Percentiles rank a stretch among this genome's conserved stretches.
These are phyloP conservation scores for Oidiodendron maius DNA, from an alignment of 495 filamentous ascomycete genomes.

Conservation along the genomic window DNA sequence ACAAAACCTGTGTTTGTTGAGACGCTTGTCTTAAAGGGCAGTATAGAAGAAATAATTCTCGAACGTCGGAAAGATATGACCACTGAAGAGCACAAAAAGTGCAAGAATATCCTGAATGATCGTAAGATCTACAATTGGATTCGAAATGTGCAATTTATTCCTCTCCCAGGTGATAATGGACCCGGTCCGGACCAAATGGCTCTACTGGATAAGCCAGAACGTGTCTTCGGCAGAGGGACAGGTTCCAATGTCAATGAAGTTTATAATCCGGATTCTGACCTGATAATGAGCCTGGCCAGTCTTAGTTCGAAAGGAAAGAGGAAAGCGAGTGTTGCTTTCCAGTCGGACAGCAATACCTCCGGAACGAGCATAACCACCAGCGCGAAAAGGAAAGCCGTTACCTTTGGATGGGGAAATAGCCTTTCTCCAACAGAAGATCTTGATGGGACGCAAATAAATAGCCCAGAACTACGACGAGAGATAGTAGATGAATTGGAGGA, in stretches of 20 bases:
- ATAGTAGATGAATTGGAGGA: not conserved
- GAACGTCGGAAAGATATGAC: slow-evolving; percentile 72
- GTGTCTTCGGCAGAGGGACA: slow-evolving; percentile 46
- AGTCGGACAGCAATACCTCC: not conserved
- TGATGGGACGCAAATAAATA: no score
- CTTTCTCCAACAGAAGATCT: not conserved
- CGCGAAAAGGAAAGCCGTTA: not conserved
- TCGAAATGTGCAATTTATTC: slow-evolving; percentile 59
- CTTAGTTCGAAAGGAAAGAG: slow-evolving; percentile 4
- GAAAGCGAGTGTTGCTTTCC: not conserved
- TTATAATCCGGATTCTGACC: slow-evolving; percentile 15
- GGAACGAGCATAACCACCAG: not conserved
- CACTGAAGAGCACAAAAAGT: slow-evolving; percentile 61
- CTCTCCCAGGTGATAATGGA: slow-evolving; percentile 41
- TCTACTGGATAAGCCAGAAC: slow-evolving; percentile 42
- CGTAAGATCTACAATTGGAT: slow-evolving; percentile 73
- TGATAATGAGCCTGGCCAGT: slow-evolving; percentile 1
- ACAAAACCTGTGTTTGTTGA: slow-evolving; percentile 75
- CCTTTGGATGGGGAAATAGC: no score
- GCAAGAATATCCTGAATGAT: slow-evolving; percentile 70
- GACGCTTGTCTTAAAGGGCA: slow-evolving; percentile 75
- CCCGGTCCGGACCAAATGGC: slow-evolving; percentile 50
- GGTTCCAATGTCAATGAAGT: not conserved
- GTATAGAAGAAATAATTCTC: slow-evolving; percentile 81
- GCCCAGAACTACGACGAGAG: no score